A percentile compares a stretch with the other conserved stretches of the same genome.
phyloP scores from a whole-genome alignment of 2,329 filamentous ascomycete genomes.

The Rhynchosporium agropyri region DNA sequence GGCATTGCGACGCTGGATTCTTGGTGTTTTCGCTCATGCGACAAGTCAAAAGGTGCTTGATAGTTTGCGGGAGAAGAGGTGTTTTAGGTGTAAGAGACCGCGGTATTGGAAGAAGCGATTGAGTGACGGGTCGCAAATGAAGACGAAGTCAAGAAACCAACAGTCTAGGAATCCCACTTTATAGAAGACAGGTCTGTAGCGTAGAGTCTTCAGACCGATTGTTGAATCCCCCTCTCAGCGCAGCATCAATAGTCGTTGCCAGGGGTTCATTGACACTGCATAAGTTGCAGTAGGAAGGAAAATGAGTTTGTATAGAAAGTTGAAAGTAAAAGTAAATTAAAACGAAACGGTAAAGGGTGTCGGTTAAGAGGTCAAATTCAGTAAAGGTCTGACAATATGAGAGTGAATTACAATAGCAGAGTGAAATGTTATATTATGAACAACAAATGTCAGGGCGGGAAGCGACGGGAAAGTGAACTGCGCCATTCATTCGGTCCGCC shows the following conservation, averaged over 20 bases:
- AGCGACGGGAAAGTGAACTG: not conserved
- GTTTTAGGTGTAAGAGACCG: conserved; percentile 9
- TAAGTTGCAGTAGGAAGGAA: conserved; percentile 9
- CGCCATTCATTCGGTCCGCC: conserved; percentile 9
- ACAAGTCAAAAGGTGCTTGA: conserved; percentile 14
- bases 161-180: not conserved
- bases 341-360: not conserved
- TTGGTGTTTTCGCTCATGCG: conserved; percentile 27
- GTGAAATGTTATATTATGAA: conserved; percentile 6
- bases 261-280: conserved; percentile 18
- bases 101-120: conserved; percentile 8
- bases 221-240: conserved; percentile 18
- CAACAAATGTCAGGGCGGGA: not conserved
- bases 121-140: conserved; percentile 16
- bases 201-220: not conserved
- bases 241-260: conserved; percentile 18
- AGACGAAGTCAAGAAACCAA: conserved; percentile 11
- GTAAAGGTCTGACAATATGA: conserved; percentile 28
- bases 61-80: conserved; percentile 22
- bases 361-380: conserved; percentile 26
- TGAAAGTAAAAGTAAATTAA: conserved; percentile 12
- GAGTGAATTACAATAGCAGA: conserved; percentile 4
- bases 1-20: conserved; percentile 43
- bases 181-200: not conserved
- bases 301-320: not conserved